These are phyloP conservation scores for Plasmodium relictum DNA, from an alignment of 169 alveolate genomes.

Conservation along the genomic window DNA sequence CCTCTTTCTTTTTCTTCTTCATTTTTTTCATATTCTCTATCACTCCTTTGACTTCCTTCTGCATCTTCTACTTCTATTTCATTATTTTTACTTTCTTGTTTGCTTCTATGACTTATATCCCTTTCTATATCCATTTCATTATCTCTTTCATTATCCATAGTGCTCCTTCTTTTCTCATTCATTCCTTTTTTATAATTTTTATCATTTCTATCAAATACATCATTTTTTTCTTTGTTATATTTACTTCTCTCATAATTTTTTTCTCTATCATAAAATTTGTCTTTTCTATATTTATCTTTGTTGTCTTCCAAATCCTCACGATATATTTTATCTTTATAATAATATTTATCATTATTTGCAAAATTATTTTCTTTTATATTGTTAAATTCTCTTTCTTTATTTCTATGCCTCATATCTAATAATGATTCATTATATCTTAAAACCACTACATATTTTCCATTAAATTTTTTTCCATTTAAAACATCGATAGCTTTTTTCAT, in stretches of 20 bases:
- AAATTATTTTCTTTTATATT: not conserved
- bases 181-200: not conserved
- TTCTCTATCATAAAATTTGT: constrained; percentile 5
- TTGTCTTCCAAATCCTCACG: not conserved
- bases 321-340: constrained; percentile 9
- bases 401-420: not conserved
- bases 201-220: not conserved
- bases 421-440: constrained; percentile 45
- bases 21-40: not conserved
- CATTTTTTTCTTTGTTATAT: not conserved
- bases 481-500: constrained; percentile 86
- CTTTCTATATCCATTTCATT: not conserved
- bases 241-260: not conserved
- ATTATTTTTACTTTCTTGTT: too few relatives aligned
- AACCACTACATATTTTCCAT: constrained; percentile 77
- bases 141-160: not conserved
- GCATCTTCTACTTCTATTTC: constrained; percentile 1
- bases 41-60: not conserved
- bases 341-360: constrained; percentile 3
- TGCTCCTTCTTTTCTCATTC: not conserved
- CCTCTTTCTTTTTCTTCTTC: not conserved
- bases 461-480: constrained; percentile 82
- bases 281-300: constrained; percentile 8
- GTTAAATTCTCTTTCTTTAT: constrained; percentile 9
- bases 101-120: not conserved